Percentiles rank a stretch among this genome's conserved stretches.
Conservation (phyloP, 768 basidiomycete species). For the Cubamyces lactineus region DNA sequence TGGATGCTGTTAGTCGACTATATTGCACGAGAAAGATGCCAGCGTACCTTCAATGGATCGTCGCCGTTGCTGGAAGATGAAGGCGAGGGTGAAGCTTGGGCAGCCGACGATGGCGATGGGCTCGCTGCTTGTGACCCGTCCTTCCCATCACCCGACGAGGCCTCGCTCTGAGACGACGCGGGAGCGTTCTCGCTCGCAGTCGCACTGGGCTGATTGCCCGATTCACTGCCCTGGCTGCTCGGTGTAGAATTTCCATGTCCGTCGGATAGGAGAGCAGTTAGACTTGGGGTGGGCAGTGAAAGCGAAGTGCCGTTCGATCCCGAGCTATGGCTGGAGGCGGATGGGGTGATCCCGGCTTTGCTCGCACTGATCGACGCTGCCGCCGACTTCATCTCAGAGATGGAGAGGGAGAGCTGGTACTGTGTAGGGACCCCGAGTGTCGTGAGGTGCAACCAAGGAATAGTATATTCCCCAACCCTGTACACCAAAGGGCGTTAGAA, state of each 20-base stretch:
- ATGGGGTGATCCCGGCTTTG: slow-evolving; percentile 14
- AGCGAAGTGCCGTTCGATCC: slow-evolving; percentile 1
- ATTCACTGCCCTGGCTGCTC: background rate
- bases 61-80: background rate
- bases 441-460: slow-evolving; percentile 67
- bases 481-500: background rate
- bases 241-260: background rate
- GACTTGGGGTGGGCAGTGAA: background rate
- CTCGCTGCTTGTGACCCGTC: background rate
- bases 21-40: background rate
- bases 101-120: background rate
- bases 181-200: background rate
- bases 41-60: background rate
- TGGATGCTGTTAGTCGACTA: background rate
- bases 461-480: slow-evolving; percentile 57
- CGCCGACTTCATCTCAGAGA: slow-evolving; percentile 15
- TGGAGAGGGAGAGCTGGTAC: slow-evolving; percentile 38
- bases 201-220: background rate
- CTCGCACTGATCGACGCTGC: slow-evolving; percentile 17
- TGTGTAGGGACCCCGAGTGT: slow-evolving; percentile 56
- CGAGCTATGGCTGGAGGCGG: background rate
- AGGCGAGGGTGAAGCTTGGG: background rate
- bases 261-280: background rate
- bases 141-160: background rate
- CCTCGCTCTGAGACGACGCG: background rate